Conservation (phyloP, 805 yeast species). For the Wickerhamomyces alni region DNA sequence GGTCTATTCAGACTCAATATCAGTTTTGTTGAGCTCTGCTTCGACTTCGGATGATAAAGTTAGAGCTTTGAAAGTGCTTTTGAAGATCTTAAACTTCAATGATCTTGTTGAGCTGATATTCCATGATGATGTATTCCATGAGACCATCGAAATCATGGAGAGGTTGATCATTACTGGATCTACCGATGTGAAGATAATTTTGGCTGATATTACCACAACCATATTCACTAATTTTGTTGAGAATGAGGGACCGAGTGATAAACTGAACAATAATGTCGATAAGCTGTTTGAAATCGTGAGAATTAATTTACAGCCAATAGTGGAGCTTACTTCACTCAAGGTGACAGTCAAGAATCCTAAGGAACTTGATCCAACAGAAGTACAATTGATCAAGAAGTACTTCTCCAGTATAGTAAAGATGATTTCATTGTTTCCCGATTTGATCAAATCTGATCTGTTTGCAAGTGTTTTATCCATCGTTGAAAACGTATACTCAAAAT, state of each 20-base stretch:
- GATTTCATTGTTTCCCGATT: conserved; percentile 57
- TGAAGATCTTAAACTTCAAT: conserved; percentile 48
- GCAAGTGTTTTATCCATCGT: conserved; percentile 59
- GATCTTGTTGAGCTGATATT: conserved; percentile 55
- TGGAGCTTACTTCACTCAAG: conserved; percentile 50
- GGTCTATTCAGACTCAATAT: conserved; percentile 78
- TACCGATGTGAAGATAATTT: conserved; percentile 37
- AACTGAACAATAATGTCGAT: conserved; percentile 55
- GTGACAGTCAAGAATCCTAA: conserved; percentile 33
- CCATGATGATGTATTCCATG: conserved; percentile 64
- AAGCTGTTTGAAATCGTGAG: conserved; percentile 78
- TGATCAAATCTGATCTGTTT: conserved; percentile 64
- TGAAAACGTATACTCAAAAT: conserved; percentile 25
- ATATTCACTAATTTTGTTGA: conserved; percentile 43
- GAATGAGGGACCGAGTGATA: conserved; percentile 28
- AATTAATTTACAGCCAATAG: conserved; percentile 57
- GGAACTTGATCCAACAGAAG: conserved; percentile 22
- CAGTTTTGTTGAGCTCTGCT: conserved; percentile 47
- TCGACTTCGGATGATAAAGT: conserved; percentile 23
- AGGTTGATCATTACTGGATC: conserved; percentile 56
- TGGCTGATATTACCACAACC: conserved; percentile 53
- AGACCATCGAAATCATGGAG: conserved; percentile 70
- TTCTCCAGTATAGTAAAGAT: conserved; percentile 53
- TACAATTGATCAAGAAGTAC: conserved; percentile 40
- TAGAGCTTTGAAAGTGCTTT: conserved; percentile 44